Base-by-base conservation (phyloP, 75 land plant genomes). In the Picea sitchensis region DNA sequence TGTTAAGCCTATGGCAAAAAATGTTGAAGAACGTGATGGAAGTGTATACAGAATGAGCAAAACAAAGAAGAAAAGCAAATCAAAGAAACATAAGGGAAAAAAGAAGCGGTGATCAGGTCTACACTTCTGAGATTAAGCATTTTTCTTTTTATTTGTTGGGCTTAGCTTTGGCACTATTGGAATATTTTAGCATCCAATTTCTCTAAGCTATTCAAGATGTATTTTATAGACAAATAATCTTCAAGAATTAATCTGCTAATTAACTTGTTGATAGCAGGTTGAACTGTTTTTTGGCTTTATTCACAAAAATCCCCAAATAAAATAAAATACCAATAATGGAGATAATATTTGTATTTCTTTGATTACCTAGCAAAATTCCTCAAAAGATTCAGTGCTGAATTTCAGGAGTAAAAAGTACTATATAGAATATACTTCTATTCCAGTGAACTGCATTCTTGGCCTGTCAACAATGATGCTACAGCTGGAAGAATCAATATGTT, bases 41-140 rank as follows among this genome's bases (percentile, higher is more conserved):
- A 47, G 51, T 47, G 20, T 20, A 38, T 38, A 41, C 47, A 69
- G 73, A 38, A 69, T 69, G 73, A 21, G 73, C 18, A 65, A 65
- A 65, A 36, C 38, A 6, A 65, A 32, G 34, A 65, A 41, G 11
- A 69, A 69, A 69, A 41, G 41, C 7, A 38, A 69, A 41, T 69
- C 51, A 41, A 69, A 69, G 73, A 69, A 36, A 67, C 73, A 69
- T 9, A 41, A 69, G 73, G 73, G 73, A 69, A 69, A 69, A 38
- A 69, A 38, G 73, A 69, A 38, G 21, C 73, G 47, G 1, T 69
- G 73, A 69, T 21, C n/a, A 69, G 20, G 36, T 41, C 34, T 5
- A 41, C 73, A 69, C 8, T 47, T 47, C 51, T 6, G 51, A 47
- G 51, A 47, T 6, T 5, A 47, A 47, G 6, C 7, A 6, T 47